Evolutionary conservation across 352 stramenopile genomes (phyloP).

Genomic region (Globisporangium viniferum): DNA sequence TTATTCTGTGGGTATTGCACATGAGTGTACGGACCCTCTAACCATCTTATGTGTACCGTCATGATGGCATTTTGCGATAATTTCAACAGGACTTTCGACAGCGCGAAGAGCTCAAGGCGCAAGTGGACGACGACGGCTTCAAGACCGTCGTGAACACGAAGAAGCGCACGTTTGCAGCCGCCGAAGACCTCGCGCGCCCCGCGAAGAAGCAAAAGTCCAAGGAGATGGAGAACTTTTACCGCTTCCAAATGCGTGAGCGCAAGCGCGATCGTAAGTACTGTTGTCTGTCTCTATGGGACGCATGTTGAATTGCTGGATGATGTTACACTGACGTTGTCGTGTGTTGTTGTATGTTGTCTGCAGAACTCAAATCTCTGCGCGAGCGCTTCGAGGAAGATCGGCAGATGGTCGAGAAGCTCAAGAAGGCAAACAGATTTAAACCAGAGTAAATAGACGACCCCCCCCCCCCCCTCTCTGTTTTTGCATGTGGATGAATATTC

Average conservation of each 20-base stretch:
- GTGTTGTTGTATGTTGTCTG: constrained; percentile 14
- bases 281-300: neutral
- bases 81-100: constrained; percentile 34
- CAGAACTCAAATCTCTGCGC: constrained; percentile 78
- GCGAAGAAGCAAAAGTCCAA: constrained; percentile 86
- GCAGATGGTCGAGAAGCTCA: constrained; percentile 77
- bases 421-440: constrained; percentile 76
- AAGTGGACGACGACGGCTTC: constrained; percentile 83
- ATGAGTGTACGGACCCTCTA: too few relatives aligned
- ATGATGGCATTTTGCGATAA: neutral
- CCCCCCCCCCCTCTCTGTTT: neutral
- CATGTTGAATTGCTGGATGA: neutral
- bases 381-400: constrained; percentile 85
- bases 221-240: constrained; percentile 80
- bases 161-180: constrained; percentile 51
- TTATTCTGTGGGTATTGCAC: too few relatives aligned
- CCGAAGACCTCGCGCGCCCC: constrained; percentile 43
- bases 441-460: constrained; percentile 55
- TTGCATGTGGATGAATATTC: neutral
- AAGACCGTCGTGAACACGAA: constrained; percentile 81
- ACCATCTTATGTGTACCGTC: neutral
- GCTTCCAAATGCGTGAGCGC: constrained; percentile 85
- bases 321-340: neutral
- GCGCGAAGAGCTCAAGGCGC: constrained; percentile 74
- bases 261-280: constrained; percentile 73